A percentile compares a stretch with the other conserved stretches of the same genome.
These are phyloP conservation scores for Lipomyces sp. DNA, from an alignment of 805 yeast species.

Conservation along the genomic window DNA sequence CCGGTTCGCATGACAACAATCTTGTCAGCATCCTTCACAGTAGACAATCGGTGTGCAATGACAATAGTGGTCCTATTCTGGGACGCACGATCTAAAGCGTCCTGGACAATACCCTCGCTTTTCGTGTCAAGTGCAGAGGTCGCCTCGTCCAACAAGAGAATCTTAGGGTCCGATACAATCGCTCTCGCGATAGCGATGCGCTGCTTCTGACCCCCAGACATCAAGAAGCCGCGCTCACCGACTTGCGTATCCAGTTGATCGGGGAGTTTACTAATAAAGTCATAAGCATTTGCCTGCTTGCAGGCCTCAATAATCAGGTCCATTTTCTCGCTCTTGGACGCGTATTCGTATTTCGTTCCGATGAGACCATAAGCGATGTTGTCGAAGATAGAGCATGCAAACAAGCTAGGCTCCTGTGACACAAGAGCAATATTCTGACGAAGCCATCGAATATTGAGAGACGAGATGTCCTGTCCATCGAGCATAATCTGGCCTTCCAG, in stretches of 20 bases:
- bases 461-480: constrained; percentile 49
- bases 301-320: constrained; percentile 45
- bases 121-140: constrained; percentile 66
- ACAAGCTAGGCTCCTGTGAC: constrained; percentile 56
- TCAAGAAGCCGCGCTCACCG: constrained; percentile 57
- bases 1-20: constrained; percentile 53
- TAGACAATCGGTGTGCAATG: constrained; percentile 85
- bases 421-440: constrained; percentile 57
- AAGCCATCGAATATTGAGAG: constrained; percentile 50
- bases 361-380: constrained; percentile 74
- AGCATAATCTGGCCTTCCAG: constrained; percentile 46
- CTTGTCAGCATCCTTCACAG: constrained; percentile 65
- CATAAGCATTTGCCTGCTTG: constrained; percentile 51
- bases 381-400: constrained; percentile 76
- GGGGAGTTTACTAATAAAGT: constrained; percentile 52
- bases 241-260: constrained; percentile 49
- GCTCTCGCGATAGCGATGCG: constrained; percentile 63
- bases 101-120: constrained; percentile 58
- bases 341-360: constrained; percentile 35
- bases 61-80: constrained; percentile 57
- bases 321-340: constrained; percentile 40
- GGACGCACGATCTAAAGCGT: constrained; percentile 43
- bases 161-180: constrained; percentile 51
- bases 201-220: constrained; percentile 68
- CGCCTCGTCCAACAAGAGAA: constrained; percentile 61